Evolutionary conservation across 805 yeast genomes (phyloP).

Genomic region (Torulaspora microellipsoides): DNA sequence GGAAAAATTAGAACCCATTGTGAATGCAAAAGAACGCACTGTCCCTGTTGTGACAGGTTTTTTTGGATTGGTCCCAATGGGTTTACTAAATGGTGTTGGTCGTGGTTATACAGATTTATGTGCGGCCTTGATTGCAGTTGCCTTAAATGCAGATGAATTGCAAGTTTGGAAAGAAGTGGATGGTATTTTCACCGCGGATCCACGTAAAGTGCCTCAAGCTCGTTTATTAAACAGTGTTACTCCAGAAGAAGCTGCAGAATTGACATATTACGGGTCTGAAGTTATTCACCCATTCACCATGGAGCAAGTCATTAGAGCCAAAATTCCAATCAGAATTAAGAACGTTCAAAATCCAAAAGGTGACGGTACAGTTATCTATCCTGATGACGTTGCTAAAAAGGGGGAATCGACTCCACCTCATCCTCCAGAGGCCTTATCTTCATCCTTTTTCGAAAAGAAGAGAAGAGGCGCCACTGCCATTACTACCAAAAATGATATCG

Average conservation of each 20-base stretch:
- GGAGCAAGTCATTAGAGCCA: constrained; percentile 97
- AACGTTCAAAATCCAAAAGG: constrained; percentile 95
- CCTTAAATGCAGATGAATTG: constrained; percentile 83
- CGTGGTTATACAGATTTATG: constrained; percentile 97
- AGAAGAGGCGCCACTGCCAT: constrained; percentile 87
- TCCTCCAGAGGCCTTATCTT: constrained; percentile 71
- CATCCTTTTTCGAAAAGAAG: constrained; percentile 40
- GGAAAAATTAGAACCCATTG: constrained; percentile 42
- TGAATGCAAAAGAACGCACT: constrained; percentile 34
- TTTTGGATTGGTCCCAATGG: constrained; percentile 95
- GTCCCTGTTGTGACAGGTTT: constrained; percentile 95
- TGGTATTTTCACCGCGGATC: constrained; percentile 98
- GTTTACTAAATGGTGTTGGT: constrained; percentile 86
- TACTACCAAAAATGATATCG: constrained; percentile 88
- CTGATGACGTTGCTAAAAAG: constrained; percentile 77
- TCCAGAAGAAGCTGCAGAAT: constrained; percentile 98
- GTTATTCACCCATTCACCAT: constrained; percentile 98
- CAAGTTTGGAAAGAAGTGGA: constrained; percentile 99
- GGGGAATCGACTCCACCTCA: constrained; percentile 94
- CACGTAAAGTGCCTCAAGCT: constrained; percentile 89
- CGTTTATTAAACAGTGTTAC: constrained; percentile 81
- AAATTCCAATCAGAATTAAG: constrained; percentile 93
- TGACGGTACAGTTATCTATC: constrained; percentile 88
- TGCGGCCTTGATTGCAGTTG: constrained; percentile 95
- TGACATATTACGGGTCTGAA: constrained; percentile 96